Conservation (phyloP, 2,329 filamentous ascomycete species). For the Claviceps humidiphila region DNA sequence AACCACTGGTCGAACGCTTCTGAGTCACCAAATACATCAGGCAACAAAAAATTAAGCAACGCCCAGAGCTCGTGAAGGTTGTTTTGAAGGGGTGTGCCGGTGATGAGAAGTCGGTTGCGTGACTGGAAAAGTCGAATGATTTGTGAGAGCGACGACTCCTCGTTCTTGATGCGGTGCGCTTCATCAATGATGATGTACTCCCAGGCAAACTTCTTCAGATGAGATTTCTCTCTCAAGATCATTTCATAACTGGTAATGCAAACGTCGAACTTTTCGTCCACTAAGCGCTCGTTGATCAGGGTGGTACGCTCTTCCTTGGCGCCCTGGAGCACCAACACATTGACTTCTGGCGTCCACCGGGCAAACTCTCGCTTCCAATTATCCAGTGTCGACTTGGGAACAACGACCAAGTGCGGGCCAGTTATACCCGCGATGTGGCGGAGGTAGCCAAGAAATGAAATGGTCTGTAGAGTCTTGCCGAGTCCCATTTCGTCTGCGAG, state of each 20-base stretch:
- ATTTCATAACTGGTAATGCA: constrained; percentile 99
- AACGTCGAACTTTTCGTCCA: constrained; percentile 92
- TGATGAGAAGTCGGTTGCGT: constrained; percentile 87
- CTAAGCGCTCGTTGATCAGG: constrained; percentile 80
- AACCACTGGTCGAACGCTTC: constrained; percentile 99
- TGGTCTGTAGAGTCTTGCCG: constrained; percentile 94
- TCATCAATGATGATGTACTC: constrained; percentile 99
- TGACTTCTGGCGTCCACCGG: constrained; percentile 89
- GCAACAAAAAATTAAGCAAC: constrained; percentile 90
- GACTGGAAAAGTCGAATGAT: constrained; percentile 96
- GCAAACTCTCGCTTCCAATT: constrained; percentile 96
- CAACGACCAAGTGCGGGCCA: constrained; percentile 80
- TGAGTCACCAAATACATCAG: constrained; percentile 92
- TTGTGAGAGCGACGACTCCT: constrained; percentile 91
- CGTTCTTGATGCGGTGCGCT: constrained; percentile 96
- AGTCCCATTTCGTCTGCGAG: constrained; percentile 97
- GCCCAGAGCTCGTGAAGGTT: constrained; percentile 98
- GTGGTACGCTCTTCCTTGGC: constrained; percentile 84
- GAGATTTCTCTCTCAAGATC: constrained; percentile 88
- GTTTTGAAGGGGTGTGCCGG: constrained; percentile 92
- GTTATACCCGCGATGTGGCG: constrained; percentile 81
- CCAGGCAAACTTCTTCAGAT: constrained; percentile 96
- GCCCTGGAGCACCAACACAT: constrained; percentile 86
- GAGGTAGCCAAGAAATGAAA: constrained; percentile 89
- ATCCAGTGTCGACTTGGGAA: constrained; percentile 94